Percentiles rank a stretch among this genome's conserved stretches.
phyloP scores from a whole-genome alignment of 495 filamentous ascomycete genomes.

The Chaetomium cochliodes region DNA sequence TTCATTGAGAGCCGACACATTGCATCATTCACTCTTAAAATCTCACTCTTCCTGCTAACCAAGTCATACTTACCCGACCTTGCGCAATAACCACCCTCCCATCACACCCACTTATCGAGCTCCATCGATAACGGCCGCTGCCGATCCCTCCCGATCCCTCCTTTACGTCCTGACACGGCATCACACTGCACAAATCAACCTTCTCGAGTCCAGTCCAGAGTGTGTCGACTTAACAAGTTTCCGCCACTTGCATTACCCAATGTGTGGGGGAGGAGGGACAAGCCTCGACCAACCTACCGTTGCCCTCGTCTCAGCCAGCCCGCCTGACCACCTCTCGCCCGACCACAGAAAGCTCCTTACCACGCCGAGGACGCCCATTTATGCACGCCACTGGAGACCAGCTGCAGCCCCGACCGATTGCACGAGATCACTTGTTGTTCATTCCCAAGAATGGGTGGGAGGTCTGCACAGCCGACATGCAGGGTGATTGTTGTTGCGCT shows the following conservation, averaged over 20 bases:
- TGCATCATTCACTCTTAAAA: not conserved
- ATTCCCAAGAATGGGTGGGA: too few relatives aligned
- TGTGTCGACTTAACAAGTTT: not conserved
- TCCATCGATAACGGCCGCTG: conserved; percentile 1
- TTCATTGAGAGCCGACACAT: not conserved
- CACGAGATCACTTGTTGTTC: too few relatives aligned
- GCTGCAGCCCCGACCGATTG: too few relatives aligned
- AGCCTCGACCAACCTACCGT: not conserved
- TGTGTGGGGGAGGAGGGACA: not conserved
- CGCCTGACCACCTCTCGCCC: not conserved
- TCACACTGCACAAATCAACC: not conserved
- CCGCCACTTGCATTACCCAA: not conserved
- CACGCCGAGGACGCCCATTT: not conserved
- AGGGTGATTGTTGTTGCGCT: too few relatives aligned
- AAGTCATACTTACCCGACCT: too few relatives aligned
- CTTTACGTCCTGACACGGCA: not conserved
- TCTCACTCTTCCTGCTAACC: too few relatives aligned
- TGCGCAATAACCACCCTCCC: not conserved
- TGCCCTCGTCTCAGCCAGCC: not conserved
- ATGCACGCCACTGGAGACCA: not conserved
- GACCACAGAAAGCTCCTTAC: not conserved
- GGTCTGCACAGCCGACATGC: too few relatives aligned
- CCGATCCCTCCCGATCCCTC: conserved; percentile 1
- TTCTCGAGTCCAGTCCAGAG: not conserved
- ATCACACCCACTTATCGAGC: not conserved